Evolutionary conservation across 768 basidiomycete genomes (phyloP), one percentile per base, ranked within the genome.

Genomic region (Suillus weaverae): DNA sequence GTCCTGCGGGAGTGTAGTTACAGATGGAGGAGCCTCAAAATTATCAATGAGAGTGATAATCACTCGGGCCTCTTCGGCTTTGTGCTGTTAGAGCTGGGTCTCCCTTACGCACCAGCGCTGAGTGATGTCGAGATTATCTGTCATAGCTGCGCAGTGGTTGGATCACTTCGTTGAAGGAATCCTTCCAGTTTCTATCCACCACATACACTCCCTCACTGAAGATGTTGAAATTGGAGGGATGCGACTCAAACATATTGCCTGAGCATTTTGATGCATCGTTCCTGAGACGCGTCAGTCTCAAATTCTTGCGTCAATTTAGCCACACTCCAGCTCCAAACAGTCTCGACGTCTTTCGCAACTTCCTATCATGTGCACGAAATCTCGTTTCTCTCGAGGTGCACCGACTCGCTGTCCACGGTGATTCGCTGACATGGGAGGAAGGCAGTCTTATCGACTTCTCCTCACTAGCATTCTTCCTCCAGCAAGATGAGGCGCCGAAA

Each of bases 11-110:
- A 39, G 33, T 57, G 56, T 5, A 57, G 56, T 18, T 16, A 39
- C 20, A 36, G 56, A 30, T 57, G 56, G 56, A 57, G 36, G 36
- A 57, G 56, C 26, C 36, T 57, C 56, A 57, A 16, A 30, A 39
- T 57, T 10, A 26, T 57, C 38, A 57, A 35, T 4, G 33, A 57
- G 38, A 26, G 10, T 8, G 14, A 9, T 9, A 13, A 38, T 39
- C 38, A 57, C 36, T 26, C 56, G 16, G 56, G 26, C 22, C 22
- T 57, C 9, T 39, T 57, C 22, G 16, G 26, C 22, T 57, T 26
- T 26, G 56, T 57, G 5, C 9, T 57, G 22, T 39, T 22, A 39
- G 26, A 26, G 22, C 36, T 57, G 5, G 22, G 33, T 26, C 36
- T 57, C 9, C 38, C 36, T 39, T 38, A 57, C 3, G 36, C 56